Conservation (phyloP, 306 rosid genomes). For the Adenanthera pavonina region DNA sequence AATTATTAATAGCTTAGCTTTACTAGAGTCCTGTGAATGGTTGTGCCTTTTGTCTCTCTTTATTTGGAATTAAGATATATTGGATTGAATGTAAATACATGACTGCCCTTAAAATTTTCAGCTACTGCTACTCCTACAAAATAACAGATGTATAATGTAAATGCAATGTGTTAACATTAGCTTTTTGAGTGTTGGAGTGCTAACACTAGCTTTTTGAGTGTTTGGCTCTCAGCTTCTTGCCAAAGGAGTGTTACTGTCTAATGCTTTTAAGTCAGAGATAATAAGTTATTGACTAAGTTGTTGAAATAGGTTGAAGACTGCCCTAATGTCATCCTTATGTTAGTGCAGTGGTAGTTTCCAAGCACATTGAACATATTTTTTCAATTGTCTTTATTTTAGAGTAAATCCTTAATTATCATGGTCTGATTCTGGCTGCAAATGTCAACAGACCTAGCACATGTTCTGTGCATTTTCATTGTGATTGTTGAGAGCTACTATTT, state of each 20-base stretch:
- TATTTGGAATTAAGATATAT: conserved; percentile 36
- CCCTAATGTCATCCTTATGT: conserved; percentile 21
- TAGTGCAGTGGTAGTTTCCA: conserved; percentile 30
- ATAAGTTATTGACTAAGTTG: conserved; percentile 22
- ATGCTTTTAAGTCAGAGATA: conserved; percentile 30
- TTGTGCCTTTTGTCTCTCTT: conserved; percentile 36
- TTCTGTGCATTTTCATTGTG: conserved; percentile 22
- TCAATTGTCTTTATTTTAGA: not conserved
- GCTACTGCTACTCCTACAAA: conserved; percentile 24
- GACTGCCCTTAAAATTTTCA: conserved; percentile 16
- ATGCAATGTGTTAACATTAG: conserved; percentile 36
- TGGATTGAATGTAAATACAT: conserved; percentile 38
- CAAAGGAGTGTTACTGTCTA: conserved; percentile 10
- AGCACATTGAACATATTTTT: conserved; percentile 22
- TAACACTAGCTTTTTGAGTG: conserved; percentile 35
- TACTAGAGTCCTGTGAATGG: conserved; percentile 44
- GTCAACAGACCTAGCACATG: conserved; percentile 12
- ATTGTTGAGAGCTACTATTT: conserved; percentile 31
- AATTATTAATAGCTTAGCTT: conserved; percentile 47
- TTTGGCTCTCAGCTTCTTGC: conserved; percentile 17
- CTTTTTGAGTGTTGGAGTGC: conserved; percentile 31
- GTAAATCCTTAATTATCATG: not conserved
- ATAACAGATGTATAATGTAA: conserved; percentile 18
- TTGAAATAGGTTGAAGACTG: conserved; percentile 30
- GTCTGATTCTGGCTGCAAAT: not conserved